Evolutionary conservation across 495 filamentous ascomycete species (phyloP).

Genomic region (Neurospora sp.): DNA sequence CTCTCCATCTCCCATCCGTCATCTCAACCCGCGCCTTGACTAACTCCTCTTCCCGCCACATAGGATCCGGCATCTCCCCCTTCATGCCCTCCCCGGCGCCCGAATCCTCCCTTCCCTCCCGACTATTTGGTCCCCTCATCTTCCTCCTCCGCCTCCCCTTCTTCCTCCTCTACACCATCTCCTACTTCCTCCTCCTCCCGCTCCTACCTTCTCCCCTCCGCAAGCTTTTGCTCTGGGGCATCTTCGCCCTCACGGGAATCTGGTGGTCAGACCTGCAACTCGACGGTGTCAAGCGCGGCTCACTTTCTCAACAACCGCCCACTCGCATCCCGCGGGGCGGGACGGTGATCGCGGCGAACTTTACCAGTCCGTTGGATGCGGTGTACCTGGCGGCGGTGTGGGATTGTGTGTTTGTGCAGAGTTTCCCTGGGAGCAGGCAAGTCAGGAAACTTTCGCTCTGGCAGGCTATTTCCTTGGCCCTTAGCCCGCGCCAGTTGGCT

Average conservation of each 20-base stretch:
- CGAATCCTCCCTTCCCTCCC: slow-evolving; percentile 45
- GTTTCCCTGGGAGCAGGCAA: slow-evolving; percentile 59
- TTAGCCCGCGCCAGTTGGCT: slow-evolving; percentile 45
- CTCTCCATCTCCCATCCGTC: no score
- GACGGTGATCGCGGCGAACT: slow-evolving; percentile 77
- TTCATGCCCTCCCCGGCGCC: slow-evolving; percentile 72
- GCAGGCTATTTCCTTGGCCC: slow-evolving; percentile 60
- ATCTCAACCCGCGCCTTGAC: no score
- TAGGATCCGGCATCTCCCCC: slow-evolving; percentile 90
- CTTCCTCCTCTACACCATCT: slow-evolving; percentile 53
- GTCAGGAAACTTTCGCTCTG: slow-evolving; percentile 70
- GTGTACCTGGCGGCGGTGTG: slow-evolving; percentile 96
- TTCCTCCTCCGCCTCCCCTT: slow-evolving; percentile 74
- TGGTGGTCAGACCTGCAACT: slow-evolving; percentile 98
- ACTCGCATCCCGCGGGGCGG: slow-evolving; percentile 63
- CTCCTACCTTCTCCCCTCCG: slow-evolving; percentile 67
- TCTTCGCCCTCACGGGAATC: slow-evolving; percentile 76
- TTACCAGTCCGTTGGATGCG: slow-evolving; percentile 85
- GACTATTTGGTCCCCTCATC: slow-evolving; percentile 49
- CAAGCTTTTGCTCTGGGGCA: slow-evolving; percentile 77
- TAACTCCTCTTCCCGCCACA: no score
- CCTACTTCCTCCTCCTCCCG: slow-evolving; percentile 75
- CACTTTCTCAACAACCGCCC: slow-evolving; percentile 46
- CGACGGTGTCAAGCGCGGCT: slow-evolving; percentile 86
- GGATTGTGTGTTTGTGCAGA: slow-evolving; percentile 83